phyloP scores from a whole-genome alignment of 768 basidiomycete species.

The Lactarius vividus region DNA sequence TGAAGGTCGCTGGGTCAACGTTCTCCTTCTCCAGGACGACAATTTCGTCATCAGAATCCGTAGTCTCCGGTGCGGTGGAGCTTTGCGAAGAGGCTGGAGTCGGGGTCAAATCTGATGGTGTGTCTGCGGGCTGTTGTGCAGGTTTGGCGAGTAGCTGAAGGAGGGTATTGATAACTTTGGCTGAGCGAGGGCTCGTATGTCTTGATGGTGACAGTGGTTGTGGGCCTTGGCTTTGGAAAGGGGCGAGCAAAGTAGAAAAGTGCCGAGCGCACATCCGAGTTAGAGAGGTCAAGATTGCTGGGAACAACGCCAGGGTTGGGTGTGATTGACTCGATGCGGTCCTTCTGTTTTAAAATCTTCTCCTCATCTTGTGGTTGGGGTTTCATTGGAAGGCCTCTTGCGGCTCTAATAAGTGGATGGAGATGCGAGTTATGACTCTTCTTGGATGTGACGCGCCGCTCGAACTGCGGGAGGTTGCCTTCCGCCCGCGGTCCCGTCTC shows the following conservation, averaged over 20 bases:
- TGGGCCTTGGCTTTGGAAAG: slow-evolving; percentile 14
- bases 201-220: slow-evolving; percentile 31
- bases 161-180: slow-evolving; percentile 34
- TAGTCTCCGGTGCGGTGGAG: slow-evolving; percentile 21
- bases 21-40: slow-evolving; percentile 70
- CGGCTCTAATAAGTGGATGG: slow-evolving; percentile 22
- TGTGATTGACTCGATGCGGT: slow-evolving; percentile 3
- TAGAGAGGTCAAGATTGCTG: slow-evolving; percentile 17
- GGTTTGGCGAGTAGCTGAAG: slow-evolving; percentile 29
- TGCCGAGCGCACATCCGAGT: slow-evolving; percentile 22
- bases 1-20: slow-evolving; percentile 51
- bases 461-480: slow-evolving; percentile 37
- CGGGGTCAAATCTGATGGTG: slow-evolving; percentile 49
- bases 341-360: slow-evolving; percentile 1
- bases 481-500: slow-evolving; percentile 30
- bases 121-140: slow-evolving; percentile 39
- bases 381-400: slow-evolving; percentile 11
- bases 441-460: slow-evolving; percentile 35
- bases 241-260: slow-evolving; percentile 19
- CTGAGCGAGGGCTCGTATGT: slow-evolving; percentile 21
- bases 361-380: slow-evolving; percentile 15
- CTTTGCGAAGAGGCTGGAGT: slow-evolving; percentile 34
- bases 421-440: slow-evolving; percentile 15
- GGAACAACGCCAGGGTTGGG: neutral
- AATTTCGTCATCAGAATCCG: slow-evolving; percentile 50